Conservation (phyloP, 2,329 filamentous ascomycete genomes). For the Tolypocladium pustulatum region DNA sequence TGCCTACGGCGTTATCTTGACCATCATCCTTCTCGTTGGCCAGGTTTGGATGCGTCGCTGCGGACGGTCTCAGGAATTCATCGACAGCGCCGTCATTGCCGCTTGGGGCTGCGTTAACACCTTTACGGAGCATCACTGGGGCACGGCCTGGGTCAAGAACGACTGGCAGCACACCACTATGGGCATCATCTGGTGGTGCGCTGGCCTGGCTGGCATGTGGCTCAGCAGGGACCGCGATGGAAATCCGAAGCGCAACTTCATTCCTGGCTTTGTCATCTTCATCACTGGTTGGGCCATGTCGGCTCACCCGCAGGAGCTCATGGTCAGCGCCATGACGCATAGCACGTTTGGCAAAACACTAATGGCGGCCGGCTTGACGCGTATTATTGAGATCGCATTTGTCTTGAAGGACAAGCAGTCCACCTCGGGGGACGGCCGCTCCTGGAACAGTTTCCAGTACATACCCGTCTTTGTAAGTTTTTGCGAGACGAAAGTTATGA, state of each 20-base stretch:
- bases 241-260: slow-evolving; percentile 79
- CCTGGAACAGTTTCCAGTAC: slow-evolving; percentile 53
- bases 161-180: slow-evolving; percentile 98
- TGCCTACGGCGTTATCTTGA: slow-evolving; percentile 80
- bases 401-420: slow-evolving; percentile 64
- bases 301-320: slow-evolving; percentile 73
- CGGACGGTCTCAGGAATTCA: slow-evolving; percentile 91
- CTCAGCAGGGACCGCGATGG: slow-evolving; percentile 76
- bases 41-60: slow-evolving; percentile 76
- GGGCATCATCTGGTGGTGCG: slow-evolving; percentile 98
- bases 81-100: slow-evolving; percentile 82
- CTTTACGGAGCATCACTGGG: slow-evolving; percentile 96
- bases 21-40: slow-evolving; percentile 76
- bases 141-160: slow-evolving; percentile 76
- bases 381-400: slow-evolving; percentile 88
- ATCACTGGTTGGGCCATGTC: slow-evolving; percentile 96
- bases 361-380: slow-evolving; percentile 75
- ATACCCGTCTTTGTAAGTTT: slow-evolving; percentile 45
- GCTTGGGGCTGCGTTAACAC: slow-evolving; percentile 97
- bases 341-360: slow-evolving; percentile 86
- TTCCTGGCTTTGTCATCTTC: slow-evolving; percentile 83
- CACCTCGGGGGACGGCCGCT: slow-evolving; percentile 54
- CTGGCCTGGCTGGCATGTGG: slow-evolving; percentile 86
- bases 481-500: neutral
- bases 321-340: slow-evolving; percentile 81